phyloP scores from a whole-genome alignment of 768 basidiomycete genomes.

The Macrolepiota albuminosa region DNA sequence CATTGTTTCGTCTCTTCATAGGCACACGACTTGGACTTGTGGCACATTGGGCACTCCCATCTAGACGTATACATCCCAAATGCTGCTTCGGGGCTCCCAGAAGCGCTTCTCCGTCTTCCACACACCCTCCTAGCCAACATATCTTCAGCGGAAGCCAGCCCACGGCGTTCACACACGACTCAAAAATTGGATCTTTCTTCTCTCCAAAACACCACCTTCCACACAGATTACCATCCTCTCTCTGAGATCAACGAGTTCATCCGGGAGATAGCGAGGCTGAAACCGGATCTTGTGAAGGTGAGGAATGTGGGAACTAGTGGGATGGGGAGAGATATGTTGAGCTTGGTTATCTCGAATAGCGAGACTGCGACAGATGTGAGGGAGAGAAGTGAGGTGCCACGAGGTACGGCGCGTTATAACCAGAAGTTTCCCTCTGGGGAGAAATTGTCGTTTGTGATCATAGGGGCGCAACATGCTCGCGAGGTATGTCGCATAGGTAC shows the following conservation, averaged over 20 bases:
- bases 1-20: conserved; percentile 15
- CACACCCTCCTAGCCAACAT: conserved; percentile 12
- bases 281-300: conserved; percentile 45
- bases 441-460: not conserved
- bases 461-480: conserved; percentile 61
- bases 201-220: conserved; percentile 34
- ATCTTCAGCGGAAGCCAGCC: conserved; percentile 6
- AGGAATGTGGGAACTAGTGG: conserved; percentile 50
- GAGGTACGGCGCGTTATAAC: conserved; percentile 10
- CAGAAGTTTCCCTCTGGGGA: conserved; percentile 5
- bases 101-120: conserved; percentile 11
- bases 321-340: conserved; percentile 56
- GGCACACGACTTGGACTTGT: conserved; percentile 45
- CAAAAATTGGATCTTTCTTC: conserved; percentile 31
- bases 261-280: conserved; percentile 35
- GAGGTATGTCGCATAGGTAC: conserved; percentile 42
- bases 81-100: conserved; percentile 6
- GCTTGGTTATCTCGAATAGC: conserved; percentile 41
- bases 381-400: conserved; percentile 3
- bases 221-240: conserved; percentile 50
- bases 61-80: conserved; percentile 41
- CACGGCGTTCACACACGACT: not conserved
- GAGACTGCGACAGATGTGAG: conserved; percentile 2
- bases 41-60: conserved; percentile 40
- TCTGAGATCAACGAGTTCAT: conserved; percentile 51